phyloP scores from a whole-genome alignment of 1,284 basidiomycete species.

The Ceratobasidium sp. region DNA sequence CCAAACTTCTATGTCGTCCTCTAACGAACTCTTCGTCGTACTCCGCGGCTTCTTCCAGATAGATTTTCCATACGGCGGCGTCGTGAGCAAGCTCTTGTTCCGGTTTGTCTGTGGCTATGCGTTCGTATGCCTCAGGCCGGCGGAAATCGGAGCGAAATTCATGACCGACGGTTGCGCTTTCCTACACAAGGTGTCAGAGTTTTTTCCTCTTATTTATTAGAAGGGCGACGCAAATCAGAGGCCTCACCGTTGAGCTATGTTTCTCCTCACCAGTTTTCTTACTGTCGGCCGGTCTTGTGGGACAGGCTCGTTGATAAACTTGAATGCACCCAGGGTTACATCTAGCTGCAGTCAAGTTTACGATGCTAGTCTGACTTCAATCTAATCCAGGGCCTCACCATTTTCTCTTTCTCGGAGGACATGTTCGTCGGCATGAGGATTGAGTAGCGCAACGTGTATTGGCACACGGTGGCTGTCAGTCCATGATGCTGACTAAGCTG shows the following conservation, averaged over 20 bases:
- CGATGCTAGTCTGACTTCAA: too few relatives aligned
- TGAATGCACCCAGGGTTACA: neutral
- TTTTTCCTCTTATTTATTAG: neutral
- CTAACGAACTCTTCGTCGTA: conserved; percentile 34
- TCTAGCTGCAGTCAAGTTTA: neutral
- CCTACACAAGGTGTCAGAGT: neutral
- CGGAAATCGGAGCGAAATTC: neutral
- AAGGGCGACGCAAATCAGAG: neutral
- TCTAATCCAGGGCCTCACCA: too few relatives aligned
- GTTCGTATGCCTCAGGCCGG: neutral
- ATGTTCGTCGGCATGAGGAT: too few relatives aligned
- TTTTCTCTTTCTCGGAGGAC: too few relatives aligned
- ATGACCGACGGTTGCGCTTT: neutral
- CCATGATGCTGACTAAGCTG: too few relatives aligned
- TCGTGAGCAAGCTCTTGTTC: conserved; percentile 26
- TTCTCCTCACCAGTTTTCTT: neutral
- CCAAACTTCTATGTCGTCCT: conserved; percentile 16
- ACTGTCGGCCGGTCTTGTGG: neutral
- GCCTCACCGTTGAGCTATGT: neutral
- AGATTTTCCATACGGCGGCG: conserved; percentile 9
- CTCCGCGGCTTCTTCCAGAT: conserved; percentile 16
- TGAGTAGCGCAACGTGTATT: too few relatives aligned
- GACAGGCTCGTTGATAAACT: neutral
- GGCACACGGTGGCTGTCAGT: too few relatives aligned
- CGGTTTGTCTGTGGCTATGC: conserved; percentile 1